These are phyloP conservation scores for Senna tora DNA, from an alignment of 306 rosid genomes.

Conservation along the genomic window DNA sequence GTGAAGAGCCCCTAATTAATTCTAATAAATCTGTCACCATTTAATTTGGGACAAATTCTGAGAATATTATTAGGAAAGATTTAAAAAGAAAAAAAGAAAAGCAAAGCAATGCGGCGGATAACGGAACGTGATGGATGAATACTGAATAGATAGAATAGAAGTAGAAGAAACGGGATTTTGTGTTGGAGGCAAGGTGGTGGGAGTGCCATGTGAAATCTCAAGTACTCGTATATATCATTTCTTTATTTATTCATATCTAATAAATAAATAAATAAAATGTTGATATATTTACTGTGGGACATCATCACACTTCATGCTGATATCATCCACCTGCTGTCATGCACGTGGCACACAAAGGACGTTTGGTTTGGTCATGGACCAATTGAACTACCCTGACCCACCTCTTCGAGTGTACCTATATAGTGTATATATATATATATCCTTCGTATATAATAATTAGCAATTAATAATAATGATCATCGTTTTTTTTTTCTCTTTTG, in stretches of 20 bases:
- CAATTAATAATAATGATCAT: constrained; percentile 25
- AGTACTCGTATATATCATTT: too few species aligned
- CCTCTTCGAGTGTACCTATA: constrained; percentile 53
- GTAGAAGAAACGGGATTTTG: constrained; percentile 42
- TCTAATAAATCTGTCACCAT: too few species aligned
- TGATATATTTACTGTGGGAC: constrained; percentile 48
- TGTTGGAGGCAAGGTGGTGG: constrained; percentile 17
- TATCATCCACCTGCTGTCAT: constrained; percentile 55
- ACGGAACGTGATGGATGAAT: constrained; percentile 48
- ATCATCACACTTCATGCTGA: constrained; percentile 95
- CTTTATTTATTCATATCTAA: too few species aligned
- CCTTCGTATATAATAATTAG: constrained; percentile 40
- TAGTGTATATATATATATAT: constrained; percentile 42
- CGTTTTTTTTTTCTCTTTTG: too few species aligned
- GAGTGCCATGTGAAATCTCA: background rate
- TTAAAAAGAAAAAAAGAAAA: constrained; percentile 9
- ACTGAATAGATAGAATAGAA: background rate
- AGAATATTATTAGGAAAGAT: too few species aligned
- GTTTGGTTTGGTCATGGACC: constrained; percentile 60
- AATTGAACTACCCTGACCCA: constrained; percentile 49
- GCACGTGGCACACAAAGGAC: constrained; percentile 66
- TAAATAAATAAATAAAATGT: background rate
- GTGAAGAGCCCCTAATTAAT: background rate
- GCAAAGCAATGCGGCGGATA: constrained; percentile 54
- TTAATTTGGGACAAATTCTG: too few species aligned